Conservation (phyloP, 176 grass and related monocot species). For the Tuctoria greenei region DNA sequence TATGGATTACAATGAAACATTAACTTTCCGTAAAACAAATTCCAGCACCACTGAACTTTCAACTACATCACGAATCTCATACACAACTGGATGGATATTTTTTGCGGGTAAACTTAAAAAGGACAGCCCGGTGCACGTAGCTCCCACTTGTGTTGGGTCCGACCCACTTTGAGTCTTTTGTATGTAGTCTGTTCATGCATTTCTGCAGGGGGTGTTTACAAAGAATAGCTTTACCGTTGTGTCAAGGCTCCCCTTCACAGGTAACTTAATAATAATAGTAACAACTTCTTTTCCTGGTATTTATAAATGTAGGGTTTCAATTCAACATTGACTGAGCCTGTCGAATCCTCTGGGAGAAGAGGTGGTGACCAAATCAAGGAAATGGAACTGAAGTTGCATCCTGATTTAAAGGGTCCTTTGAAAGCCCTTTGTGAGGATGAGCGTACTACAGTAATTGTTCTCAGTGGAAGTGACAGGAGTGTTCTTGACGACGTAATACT, state of each 20-base stretch:
- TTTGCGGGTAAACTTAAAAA: not conserved
- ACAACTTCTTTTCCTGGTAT: constrained; percentile 2
- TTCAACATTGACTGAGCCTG: constrained; percentile 90
- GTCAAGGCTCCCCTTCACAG: too few species aligned
- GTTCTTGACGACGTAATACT: constrained; percentile 83
- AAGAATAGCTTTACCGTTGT: too few species aligned
- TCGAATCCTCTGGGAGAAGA: constrained; percentile 92
- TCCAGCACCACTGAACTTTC: not conserved
- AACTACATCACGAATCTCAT: not conserved
- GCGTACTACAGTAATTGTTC: constrained; percentile 84
- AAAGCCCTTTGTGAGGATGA: constrained; percentile 76
- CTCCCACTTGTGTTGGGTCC: too few species aligned
- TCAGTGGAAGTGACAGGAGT: constrained; percentile 95
- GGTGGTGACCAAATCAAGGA: constrained; percentile 98
- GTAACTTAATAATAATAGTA: not conserved
- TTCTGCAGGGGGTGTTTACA: too few species aligned
- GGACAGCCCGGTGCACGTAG: too few species aligned
- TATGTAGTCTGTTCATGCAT: too few species aligned
- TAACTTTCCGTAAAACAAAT: not conserved
- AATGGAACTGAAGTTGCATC: constrained; percentile 99
- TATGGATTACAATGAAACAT: not conserved
- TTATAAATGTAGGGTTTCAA: constrained; percentile 82
- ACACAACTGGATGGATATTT: not conserved
- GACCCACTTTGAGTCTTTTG: too few species aligned
- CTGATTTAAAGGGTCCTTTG: constrained; percentile 78